Percentiles rank a stretch among this genome's conserved stretches.
Evolutionary conservation across 2,329 filamentous ascomycete genomes (phyloP).

Genomic region (Coniosporium tulheliwenetii): DNA sequence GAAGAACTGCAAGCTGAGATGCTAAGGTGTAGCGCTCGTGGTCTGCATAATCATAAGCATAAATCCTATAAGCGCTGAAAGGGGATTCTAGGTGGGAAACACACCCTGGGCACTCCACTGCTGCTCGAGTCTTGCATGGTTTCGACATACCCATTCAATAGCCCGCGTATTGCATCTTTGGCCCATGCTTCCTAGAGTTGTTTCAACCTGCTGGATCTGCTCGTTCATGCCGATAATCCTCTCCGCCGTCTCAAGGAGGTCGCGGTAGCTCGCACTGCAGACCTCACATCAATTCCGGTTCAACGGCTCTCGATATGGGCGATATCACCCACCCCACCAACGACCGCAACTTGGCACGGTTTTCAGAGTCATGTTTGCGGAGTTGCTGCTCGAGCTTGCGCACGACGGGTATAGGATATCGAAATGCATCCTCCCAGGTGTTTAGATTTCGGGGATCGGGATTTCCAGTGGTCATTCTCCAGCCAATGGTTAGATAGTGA

Average conservation of each 20-base stretch:
- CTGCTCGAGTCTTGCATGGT: constrained; percentile 34
- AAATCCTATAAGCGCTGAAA: too few species aligned
- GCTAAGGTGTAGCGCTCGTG: constrained; percentile 30
- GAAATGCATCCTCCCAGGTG: constrained; percentile 53
- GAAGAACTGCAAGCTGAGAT: constrained; percentile 41
- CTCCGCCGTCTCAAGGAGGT: constrained; percentile 81
- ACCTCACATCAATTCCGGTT: neutral
- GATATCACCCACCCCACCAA: constrained; percentile 43
- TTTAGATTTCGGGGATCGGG: constrained; percentile 40
- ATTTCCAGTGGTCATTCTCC: constrained; percentile 35
- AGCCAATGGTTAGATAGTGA: too few species aligned
- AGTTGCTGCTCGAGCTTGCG: constrained; percentile 49
- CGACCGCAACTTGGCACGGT: constrained; percentile 49
- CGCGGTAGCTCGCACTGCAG: constrained; percentile 56
- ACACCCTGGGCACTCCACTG: constrained; percentile 24
- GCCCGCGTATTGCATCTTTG: constrained; percentile 59
- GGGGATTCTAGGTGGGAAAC: constrained; percentile 3
- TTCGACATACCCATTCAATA: constrained; percentile 49
- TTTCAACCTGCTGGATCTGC: constrained; percentile 61
- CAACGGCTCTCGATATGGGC: constrained; percentile 3
- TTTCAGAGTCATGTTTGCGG: constrained; percentile 43
- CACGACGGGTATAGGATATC: constrained; percentile 46
- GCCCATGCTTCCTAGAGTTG: constrained; percentile 55
- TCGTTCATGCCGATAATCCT: constrained; percentile 80
- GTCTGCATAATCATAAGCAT: constrained; percentile 14